Evolutionary conservation across 1,139 yeast genomes (phyloP).

Genomic region (Diutina catenulata): DNA sequence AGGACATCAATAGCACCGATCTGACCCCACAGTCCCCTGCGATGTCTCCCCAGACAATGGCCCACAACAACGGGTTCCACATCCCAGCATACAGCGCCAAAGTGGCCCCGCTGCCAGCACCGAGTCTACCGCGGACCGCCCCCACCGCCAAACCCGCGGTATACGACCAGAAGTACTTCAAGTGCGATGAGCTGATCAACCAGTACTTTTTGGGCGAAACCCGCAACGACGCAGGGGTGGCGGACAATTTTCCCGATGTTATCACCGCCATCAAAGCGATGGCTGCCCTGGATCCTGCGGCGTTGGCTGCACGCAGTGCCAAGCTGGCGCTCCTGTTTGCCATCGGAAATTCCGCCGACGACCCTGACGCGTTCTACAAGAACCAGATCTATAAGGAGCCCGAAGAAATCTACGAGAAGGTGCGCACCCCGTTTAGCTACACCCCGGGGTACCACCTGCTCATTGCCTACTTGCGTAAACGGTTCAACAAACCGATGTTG

Average conservation of each 20-base stretch:
- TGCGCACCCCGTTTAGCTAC: slow-evolving; percentile 68
- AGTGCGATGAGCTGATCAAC: slow-evolving; percentile 4
- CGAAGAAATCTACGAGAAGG: slow-evolving; percentile 68
- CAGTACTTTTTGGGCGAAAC: slow-evolving; percentile 1
- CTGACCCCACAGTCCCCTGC: slow-evolving; percentile 5
- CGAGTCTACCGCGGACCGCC: not conserved
- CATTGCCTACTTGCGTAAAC: slow-evolving; percentile 55
- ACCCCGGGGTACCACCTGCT: slow-evolving; percentile 85
- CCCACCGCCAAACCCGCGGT: not conserved
- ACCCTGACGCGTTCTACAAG: slow-evolving; percentile 10
- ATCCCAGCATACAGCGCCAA: not conserved
- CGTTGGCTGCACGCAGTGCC: slow-evolving; percentile 26
- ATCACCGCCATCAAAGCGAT: slow-evolving; percentile 36
- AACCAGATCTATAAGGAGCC: slow-evolving; percentile 44
- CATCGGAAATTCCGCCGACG: slow-evolving; percentile 37
- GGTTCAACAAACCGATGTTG: slow-evolving; percentile 62
- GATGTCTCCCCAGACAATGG: not conserved
- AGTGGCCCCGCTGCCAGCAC: not conserved
- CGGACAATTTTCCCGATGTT: slow-evolving; percentile 41
- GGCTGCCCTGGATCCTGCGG: slow-evolving; percentile 27
- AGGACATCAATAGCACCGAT: slow-evolving; percentile 24
- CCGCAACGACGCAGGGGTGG: not conserved
- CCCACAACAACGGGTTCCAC: not conserved
- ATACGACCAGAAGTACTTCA: slow-evolving; percentile 5
- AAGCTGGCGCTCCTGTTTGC: slow-evolving; percentile 42